phyloP scores from a whole-genome alignment of 2,329 filamentous ascomycete species.

The Magnaporthiopsis rhizophila region DNA sequence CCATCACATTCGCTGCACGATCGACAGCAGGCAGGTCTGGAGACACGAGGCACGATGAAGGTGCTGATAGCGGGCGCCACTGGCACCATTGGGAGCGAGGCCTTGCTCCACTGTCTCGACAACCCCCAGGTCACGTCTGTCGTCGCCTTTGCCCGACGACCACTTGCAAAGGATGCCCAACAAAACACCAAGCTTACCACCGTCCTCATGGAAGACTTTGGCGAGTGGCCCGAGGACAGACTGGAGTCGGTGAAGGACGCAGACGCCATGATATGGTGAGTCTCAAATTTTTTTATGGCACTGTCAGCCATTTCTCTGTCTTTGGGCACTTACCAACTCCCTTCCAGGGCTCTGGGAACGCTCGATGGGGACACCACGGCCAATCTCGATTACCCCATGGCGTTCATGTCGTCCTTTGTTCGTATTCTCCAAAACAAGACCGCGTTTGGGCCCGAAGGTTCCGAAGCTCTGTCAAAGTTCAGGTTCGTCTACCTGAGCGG shows the following conservation, averaged over 20 bases:
- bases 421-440: neutral
- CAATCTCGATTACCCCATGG: conserved; percentile 3
- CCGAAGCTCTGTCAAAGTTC: neutral
- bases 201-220: conserved; percentile 4
- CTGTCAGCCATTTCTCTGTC: neutral
- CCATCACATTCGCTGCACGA: no score
- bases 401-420: conserved; percentile 1
- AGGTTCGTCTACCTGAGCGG: conserved; percentile 5
- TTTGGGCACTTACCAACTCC: neutral
- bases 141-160: neutral
- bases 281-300: neutral
- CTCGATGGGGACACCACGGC: conserved; percentile 3
- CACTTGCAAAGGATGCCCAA: neutral
- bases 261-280: conserved; percentile 6
- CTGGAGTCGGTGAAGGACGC: neutral
- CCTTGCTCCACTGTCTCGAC: neutral
- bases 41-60: neutral
- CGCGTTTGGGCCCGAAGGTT: neutral
- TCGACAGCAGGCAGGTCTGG: neutral
- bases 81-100: conserved; percentile 24
- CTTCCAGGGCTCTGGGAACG: conserved; percentile 1
- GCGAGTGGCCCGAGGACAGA: neutral
- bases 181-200: conserved; percentile 1
- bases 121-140: conserved; percentile 1
- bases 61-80: conserved; percentile 10